phyloP scores from a whole-genome alignment of 2,329 filamentous ascomycete species.

The Coniella vitis region DNA sequence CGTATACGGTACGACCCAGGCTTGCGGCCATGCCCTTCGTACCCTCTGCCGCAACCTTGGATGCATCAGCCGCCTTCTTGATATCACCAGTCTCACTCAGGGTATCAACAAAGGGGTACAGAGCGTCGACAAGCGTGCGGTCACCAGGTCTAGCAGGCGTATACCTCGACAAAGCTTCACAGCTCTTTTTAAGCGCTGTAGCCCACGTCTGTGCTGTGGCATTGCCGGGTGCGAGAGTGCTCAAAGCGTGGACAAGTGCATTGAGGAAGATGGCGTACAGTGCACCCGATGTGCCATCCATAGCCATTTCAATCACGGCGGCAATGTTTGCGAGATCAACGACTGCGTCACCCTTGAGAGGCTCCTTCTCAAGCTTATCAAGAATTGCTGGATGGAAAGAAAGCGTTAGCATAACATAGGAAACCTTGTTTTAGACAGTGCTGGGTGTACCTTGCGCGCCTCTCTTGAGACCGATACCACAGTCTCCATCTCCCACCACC shows the following conservation, averaged over 20 bases:
- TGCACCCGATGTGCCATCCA: conserved; percentile 57
- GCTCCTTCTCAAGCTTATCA: conserved; percentile 37
- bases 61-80: conserved; percentile 66
- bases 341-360: conserved; percentile 45
- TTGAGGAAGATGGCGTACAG: conserved; percentile 82
- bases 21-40: conserved; percentile 92
- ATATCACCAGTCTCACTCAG: conserved; percentile 60
- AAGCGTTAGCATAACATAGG: too few relatives aligned
- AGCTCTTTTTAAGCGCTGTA: conserved; percentile 63
- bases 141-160: conserved; percentile 88
- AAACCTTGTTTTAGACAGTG: not conserved
- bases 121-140: conserved; percentile 81
- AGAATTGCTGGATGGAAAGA: conserved; percentile 40
- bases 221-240: conserved; percentile 32
- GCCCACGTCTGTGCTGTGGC: conserved; percentile 43
- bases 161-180: conserved; percentile 68
- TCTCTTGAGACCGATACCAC: conserved; percentile 77
- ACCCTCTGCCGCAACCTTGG: conserved; percentile 66
- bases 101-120: conserved; percentile 77
- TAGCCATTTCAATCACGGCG: conserved; percentile 47
- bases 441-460: conserved; percentile 63
- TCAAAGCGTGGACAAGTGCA: conserved; percentile 62
- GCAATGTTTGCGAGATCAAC: conserved; percentile 47
- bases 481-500: conserved; percentile 85
- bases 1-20: conserved; percentile 75